phyloP scores from a whole-genome alignment of 2,329 filamentous ascomycete species.

The Aspergillus arachidicola region DNA sequence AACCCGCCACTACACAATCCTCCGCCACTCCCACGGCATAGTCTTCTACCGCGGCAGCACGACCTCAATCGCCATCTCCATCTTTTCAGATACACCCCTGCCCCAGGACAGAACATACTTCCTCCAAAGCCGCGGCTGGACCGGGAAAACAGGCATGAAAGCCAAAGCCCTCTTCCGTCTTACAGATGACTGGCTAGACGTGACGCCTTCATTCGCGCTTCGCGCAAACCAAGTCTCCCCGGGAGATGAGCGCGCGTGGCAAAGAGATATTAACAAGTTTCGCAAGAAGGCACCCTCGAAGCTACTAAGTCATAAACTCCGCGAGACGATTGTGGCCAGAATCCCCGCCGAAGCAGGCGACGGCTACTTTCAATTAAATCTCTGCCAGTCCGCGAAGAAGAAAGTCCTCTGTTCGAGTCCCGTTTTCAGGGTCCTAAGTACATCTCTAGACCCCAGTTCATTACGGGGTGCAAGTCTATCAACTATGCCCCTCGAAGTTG shows the following conservation, averaged over 20 bases:
- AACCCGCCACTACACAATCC: slow-evolving; percentile 66
- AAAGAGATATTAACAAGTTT: slow-evolving; percentile 68
- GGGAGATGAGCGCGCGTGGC: slow-evolving; percentile 66
- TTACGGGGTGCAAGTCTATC: slow-evolving; percentile 66
- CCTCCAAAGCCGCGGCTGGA: slow-evolving; percentile 69
- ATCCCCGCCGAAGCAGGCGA: slow-evolving; percentile 66
- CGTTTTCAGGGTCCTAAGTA: slow-evolving; percentile 69
- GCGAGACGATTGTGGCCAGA: slow-evolving; percentile 66
- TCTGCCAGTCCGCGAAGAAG: slow-evolving; percentile 59
- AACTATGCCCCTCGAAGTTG: slow-evolving; percentile 68
- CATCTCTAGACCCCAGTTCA: slow-evolving; percentile 62
- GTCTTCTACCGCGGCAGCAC: slow-evolving; percentile 68
- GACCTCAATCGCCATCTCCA: slow-evolving; percentile 65
- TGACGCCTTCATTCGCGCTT: slow-evolving; percentile 61
- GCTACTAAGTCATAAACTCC: slow-evolving; percentile 54
- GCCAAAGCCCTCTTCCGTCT: slow-evolving; percentile 65
- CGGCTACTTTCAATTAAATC: slow-evolving; percentile 69
- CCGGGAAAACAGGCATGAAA: slow-evolving; percentile 69
- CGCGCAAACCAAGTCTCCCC: slow-evolving; percentile 53
- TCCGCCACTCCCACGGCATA: slow-evolving; percentile 66
- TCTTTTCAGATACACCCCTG: slow-evolving; percentile 62
- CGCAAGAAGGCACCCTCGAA: slow-evolving; percentile 55
- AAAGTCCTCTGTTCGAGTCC: slow-evolving; percentile 67
- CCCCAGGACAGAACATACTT: slow-evolving; percentile 63
- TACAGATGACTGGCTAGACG: slow-evolving; percentile 65